Conservation (phyloP, 148 eudicot genomes). For the Rhododendron williamsianum region DNA sequence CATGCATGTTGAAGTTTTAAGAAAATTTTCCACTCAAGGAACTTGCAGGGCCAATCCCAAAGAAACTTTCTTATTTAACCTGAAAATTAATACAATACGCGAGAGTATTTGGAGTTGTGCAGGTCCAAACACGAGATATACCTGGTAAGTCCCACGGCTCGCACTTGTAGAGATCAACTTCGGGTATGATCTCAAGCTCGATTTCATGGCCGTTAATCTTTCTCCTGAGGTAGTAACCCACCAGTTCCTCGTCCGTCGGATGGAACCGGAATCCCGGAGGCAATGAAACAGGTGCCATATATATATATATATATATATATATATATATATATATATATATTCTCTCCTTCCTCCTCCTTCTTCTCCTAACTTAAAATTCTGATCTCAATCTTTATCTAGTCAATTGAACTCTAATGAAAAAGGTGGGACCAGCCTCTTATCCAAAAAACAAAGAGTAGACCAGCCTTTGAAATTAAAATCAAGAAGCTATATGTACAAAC, state of each 20-base stretch:
- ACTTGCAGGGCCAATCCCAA: too few relatives aligned
- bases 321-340: slow-evolving; percentile 3
- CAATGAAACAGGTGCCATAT: slow-evolving; percentile 76
- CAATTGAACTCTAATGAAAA: neutral
- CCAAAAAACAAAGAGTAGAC: slow-evolving; percentile 11
- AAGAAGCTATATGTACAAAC: slow-evolving; percentile 1
- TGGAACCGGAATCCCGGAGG: slow-evolving; percentile 88
- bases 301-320: too few relatives aligned
- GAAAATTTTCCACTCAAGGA: too few relatives aligned
- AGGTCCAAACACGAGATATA: neutral
- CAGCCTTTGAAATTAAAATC: slow-evolving; percentile 4
- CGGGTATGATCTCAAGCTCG: slow-evolving; percentile 79
- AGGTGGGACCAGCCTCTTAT: slow-evolving; percentile 8
- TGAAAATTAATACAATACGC: too few relatives aligned
- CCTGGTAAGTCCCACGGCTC: slow-evolving; percentile 94
- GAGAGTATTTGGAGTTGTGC: too few relatives aligned
- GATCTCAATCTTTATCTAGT: neutral
- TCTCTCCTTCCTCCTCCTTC: neutral
- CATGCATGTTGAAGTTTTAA: too few relatives aligned
- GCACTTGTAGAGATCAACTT: slow-evolving; percentile 87
- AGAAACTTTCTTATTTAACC: too few relatives aligned
- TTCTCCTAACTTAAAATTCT: neutral
- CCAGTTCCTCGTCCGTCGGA: slow-evolving; percentile 79
- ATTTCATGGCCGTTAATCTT: slow-evolving; percentile 66
- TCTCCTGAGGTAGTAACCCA: slow-evolving; percentile 70